Base-by-base conservation (phyloP, 179 eudicot genomes). In the Sideroxylon spinosum region DNA sequence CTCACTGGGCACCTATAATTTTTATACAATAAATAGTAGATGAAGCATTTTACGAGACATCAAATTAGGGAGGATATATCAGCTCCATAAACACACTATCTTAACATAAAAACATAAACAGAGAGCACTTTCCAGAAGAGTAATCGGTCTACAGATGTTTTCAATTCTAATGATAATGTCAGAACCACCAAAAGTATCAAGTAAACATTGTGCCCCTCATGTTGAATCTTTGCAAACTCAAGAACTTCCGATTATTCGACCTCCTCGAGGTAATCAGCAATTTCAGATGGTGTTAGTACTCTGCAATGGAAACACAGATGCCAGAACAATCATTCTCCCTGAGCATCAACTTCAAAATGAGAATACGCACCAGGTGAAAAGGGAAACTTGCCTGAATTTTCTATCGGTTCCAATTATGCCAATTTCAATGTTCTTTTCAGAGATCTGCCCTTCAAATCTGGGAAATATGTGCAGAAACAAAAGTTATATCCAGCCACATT, bases 391-490 rank as follows among this genome's bases (percentile, higher is more conserved):
- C 98, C 94, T 95, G 91, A 95, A 95, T 80, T 81, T 88, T 79
- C 66, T 88, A 88, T 95, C 98, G 61, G 76, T 53, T 53, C 97
- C 93, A 68, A 95, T 95, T 20, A 95, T 89, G 66, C 98, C 97
- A 81, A 95, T 95, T 87, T 95, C 98, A 44, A 95, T 95, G 76
- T 95, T 95, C 83, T 93, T 95, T 53, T 87, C 88, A 6, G 98
- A 91, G 69, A 95, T 93, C 84, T 95, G 98, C 78, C 98, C 98
- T 86, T 93, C 98, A 81, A 95, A 95, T 79, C 98, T 95, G 85
- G 66, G 66, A 25, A 67, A 50, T 6, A 78, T n/a, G 68, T 60
- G 26, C 20, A 55, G 29, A 48, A 55, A 67, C 23, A 44, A 29
- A 59, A 23, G 67, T 53, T 75, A 64, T 61, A 3, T 14, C 7